Percentiles rank a stretch among this genome's conserved stretches.
phyloP scores from a whole-genome alignment of 768 basidiomycete genomes.

The Cubamyces sp. region DNA sequence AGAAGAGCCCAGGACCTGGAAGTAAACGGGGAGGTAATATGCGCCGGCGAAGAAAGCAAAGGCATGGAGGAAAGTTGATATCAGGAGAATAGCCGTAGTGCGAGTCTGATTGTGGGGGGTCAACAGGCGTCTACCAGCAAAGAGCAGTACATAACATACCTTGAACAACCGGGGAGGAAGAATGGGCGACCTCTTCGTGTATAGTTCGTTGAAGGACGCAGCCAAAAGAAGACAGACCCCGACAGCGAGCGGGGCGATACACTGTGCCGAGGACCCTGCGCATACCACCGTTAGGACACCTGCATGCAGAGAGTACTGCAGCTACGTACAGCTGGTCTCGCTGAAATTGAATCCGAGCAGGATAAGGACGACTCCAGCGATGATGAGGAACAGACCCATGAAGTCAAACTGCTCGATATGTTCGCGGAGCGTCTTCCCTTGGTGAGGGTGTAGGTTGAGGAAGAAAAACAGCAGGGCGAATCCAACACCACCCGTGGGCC shows the following conservation, averaged over 20 bases:
- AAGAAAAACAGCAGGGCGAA: slow-evolving; percentile 67
- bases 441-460: slow-evolving; percentile 79
- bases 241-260: slow-evolving; percentile 64
- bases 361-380: slow-evolving; percentile 66
- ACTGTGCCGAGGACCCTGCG: slow-evolving; percentile 60
- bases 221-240: slow-evolving; percentile 57
- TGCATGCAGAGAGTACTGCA: background rate
- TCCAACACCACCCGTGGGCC: slow-evolving; percentile 75
- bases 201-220: slow-evolving; percentile 60
- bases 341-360: slow-evolving; percentile 77
- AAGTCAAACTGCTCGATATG: slow-evolving; percentile 76
- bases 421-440: slow-evolving; percentile 56
- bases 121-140: background rate
- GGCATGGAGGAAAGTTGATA: slow-evolving; percentile 65
- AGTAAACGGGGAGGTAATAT: slow-evolving; percentile 78
- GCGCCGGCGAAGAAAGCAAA: slow-evolving; percentile 65
- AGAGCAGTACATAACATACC: slow-evolving; percentile 38
- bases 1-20: slow-evolving; percentile 75
- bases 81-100: slow-evolving; percentile 65
- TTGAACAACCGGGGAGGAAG: slow-evolving; percentile 77
- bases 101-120: slow-evolving; percentile 53
- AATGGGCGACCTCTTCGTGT: slow-evolving; percentile 68
- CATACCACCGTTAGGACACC: background rate
- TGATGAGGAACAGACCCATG: slow-evolving; percentile 62
- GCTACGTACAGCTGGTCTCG: slow-evolving; percentile 61